Base-by-base conservation (phyloP, 169 alveolate species). In the Plasmodium adleri region DNA sequence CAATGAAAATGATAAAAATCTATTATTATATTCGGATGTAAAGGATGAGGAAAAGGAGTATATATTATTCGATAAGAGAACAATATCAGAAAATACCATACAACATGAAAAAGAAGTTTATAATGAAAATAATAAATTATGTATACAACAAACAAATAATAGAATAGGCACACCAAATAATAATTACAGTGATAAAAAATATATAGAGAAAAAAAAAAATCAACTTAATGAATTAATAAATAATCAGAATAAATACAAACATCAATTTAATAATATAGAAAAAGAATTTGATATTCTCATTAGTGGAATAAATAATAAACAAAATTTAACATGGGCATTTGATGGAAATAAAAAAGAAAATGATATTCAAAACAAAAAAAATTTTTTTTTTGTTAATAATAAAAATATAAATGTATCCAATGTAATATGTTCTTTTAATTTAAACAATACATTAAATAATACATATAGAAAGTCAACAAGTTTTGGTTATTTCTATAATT, bases 271-370 rank as follows among this genome's bases (percentile, higher is more conserved):
- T 28, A 45, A 78, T n/a, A 49, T 78, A 12, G 39, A 78, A 66
- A 47, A 78, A 0, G 43, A 78, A 26, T 64, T 78, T 45, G 66
- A 67, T 15, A 56, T 78, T 54, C 32, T 78, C 17, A 78, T 78
- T 64, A 78, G 39, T 59, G 74, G 71, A 64, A 78, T 78, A 50
- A 78, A 58, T 64, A 78, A 78, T 78, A 78, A 78, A 24, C 8
- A 78, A 66, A 78, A 78, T 50, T 78, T 78, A 9, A 78, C 89
- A 45, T 78, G 89, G 89, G 78, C 76, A 12, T 78, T 66, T 45
- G 89, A 78, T 66, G 89, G 89, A 78, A 78, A 78, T 64, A 78
- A 78, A 78, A 78, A 64, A 24, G 62, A 52, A 28, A 47, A 50
- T 13, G 15, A 52, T 22, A 9, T 45, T 50, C 2, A 1, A 20